A percentile compares a stretch with the other conserved stretches of the same genome.
These are phyloP conservation scores for Passalora sequoiae DNA, from an alignment of 2,329 filamentous ascomycete species.

Conservation along the genomic window DNA sequence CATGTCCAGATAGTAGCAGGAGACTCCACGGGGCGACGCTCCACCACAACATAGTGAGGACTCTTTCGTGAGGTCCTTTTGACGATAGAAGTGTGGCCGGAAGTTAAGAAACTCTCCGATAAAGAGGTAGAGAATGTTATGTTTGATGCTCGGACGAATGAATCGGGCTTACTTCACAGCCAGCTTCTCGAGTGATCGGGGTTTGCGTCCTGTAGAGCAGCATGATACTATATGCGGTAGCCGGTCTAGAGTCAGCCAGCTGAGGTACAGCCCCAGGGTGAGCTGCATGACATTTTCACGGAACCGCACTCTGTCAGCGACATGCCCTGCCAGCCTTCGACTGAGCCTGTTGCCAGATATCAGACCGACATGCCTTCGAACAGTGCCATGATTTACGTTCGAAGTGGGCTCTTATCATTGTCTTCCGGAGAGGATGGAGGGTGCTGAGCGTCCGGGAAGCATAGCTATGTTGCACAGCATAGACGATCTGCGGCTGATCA, in stretches of 20 bases:
- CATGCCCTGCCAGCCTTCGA: no score
- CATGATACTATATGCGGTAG: conserved; percentile 3
- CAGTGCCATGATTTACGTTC: no score
- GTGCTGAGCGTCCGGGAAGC: no score
- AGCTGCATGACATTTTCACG: neutral
- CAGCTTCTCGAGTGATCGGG: neutral
- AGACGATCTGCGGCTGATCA: neutral
- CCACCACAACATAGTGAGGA: neutral
- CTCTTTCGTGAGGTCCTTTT: neutral
- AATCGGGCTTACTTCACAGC: conserved; percentile 1
- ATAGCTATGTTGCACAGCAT: conserved; percentile 1
- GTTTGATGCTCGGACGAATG: neutral
- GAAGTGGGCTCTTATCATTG: no score
- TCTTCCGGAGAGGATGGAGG: no score
- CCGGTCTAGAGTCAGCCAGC: neutral
- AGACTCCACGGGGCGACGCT: conserved; percentile 2
- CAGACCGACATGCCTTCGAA: no score
- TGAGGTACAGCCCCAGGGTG: neutral
- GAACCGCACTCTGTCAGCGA: neutral
- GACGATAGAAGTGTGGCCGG: neutral
- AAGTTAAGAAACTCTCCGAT: neutral
- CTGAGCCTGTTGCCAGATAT: no score
- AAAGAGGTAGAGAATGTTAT: neutral
- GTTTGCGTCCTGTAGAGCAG: neutral
- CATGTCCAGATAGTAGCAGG: conserved; percentile 2